Conservation (phyloP, 352 stramenopile species). For the Globisporangium apiculatum region DNA sequence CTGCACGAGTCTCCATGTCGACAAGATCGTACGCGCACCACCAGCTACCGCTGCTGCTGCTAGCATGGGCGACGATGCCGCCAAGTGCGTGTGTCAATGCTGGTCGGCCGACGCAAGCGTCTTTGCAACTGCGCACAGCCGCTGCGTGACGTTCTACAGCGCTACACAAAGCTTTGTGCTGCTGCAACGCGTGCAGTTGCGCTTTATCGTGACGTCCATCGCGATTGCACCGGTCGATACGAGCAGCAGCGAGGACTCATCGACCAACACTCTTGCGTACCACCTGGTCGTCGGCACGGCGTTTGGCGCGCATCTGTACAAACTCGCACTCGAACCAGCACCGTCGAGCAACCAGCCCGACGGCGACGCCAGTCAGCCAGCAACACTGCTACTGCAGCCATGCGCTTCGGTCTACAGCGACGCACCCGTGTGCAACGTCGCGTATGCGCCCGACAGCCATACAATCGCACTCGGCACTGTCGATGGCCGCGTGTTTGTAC, state of each 20-base stretch:
- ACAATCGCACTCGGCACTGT: conserved; percentile 33
- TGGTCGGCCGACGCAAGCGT: conserved; percentile 29
- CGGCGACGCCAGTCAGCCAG: background rate
- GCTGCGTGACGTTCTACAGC: conserved; percentile 26
- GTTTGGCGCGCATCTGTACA: conserved; percentile 30
- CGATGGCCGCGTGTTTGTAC: conserved; percentile 48
- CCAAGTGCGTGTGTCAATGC: conserved; percentile 39
- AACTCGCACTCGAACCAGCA: conserved; percentile 10
- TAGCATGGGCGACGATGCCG: background rate
- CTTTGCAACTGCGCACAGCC: conserved; percentile 26
- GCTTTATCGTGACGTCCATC: conserved; percentile 29
- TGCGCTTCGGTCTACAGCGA: conserved; percentile 18
- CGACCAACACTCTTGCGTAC: background rate
- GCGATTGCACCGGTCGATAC: conserved; percentile 15
- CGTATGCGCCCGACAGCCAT: conserved; percentile 25
- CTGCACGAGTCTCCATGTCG: conserved; percentile 14
- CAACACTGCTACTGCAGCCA: background rate
- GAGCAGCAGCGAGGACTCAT: background rate
- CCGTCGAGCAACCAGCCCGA: background rate
- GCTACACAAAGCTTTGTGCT: conserved; percentile 11
- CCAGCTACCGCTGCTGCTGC: conserved; percentile 3
- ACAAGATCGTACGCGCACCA: conserved; percentile 26
- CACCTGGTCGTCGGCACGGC: conserved; percentile 25
- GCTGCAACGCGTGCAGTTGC: conserved; percentile 13
- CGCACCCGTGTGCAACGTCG: conserved; percentile 31